A percentile compares a stretch with the other conserved stretches of the same genome.
Evolutionary conservation across 2,329 filamentous ascomycete genomes (phyloP).

Genomic region (Cordyceps farinosa): DNA sequence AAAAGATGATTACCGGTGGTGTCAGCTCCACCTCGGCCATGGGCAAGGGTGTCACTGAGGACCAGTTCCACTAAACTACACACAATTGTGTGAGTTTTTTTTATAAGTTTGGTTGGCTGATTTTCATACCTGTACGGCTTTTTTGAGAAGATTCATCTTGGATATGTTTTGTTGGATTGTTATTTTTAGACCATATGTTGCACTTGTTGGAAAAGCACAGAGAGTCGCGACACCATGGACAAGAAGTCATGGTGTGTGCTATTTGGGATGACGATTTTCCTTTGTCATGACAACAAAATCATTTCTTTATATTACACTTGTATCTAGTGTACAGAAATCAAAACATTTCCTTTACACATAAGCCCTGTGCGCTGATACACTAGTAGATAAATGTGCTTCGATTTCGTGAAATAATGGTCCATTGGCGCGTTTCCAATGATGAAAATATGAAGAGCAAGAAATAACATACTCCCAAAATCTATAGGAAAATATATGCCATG

Average conservation of each 20-base stretch:
- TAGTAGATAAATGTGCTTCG: neutral
- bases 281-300: constrained; percentile 2
- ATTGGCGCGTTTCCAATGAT: neutral
- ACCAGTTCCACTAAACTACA: constrained; percentile 71
- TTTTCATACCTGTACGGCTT: neutral
- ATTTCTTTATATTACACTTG: constrained; percentile 6
- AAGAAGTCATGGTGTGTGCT: neutral
- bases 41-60: constrained; percentile 96
- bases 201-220: neutral
- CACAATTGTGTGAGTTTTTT: neutral
- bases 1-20: constrained; percentile 96
- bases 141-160: neutral
- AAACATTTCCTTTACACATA: neutral
- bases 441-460: neutral
- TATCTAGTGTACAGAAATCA: constrained; percentile 1
- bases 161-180: neutral
- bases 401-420: neutral
- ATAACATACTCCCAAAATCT: neutral
- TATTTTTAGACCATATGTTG: neutral
- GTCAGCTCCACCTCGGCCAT: constrained; percentile 91
- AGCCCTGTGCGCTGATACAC: neutral
- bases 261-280: constrained; percentile 2
- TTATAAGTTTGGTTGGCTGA: neutral
- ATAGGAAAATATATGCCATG: neutral
- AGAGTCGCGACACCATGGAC: neutral